Base-by-base conservation (phyloP, 2,329 filamentous ascomycete genomes). In the Blastomyces gilchristii region DNA sequence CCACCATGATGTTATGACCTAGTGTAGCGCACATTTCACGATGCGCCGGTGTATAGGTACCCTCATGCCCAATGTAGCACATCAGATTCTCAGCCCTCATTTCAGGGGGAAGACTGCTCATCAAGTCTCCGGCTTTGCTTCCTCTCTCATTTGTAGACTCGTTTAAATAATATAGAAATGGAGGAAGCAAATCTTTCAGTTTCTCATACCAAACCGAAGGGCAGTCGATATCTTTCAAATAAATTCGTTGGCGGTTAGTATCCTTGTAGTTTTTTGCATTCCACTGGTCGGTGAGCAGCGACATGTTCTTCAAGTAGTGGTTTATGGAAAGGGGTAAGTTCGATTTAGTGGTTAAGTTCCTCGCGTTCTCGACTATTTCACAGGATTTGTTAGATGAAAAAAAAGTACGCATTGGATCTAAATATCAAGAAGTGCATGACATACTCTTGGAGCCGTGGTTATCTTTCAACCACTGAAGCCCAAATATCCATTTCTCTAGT, bases 1-100 rank as follows among this genome's bases (percentile, higher is more conserved):
- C 91, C 1, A 99, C 91, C 94, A 99, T 97, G 69, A 99, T 93
- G 71, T 99, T 99, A 68, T 99, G 94, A 0, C 94, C 93, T 14
- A 97, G 78, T 45, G 89, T 96, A 14, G 91, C 94, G 75, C 94
- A 99, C 94, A 99, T 99, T 74, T 99, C 94, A 68, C 91, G 86
- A 76, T 99, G 94, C 0, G 92, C 87, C 11, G 94, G 93, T 0
- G 94, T 99, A 71, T 93, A 97, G 0, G 94, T 99, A 6, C 94
- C 94, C 78, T 99, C 94, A 70, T 97, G 93, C 0, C 94, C 94
- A 69, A 97, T 88, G 71, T 99, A 99, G 74, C 93, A 97, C 94
- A 97, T 97, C 68, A 99, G 81, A 67, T 99, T 99, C 72, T 96
- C 87, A 0, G 94, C 94, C 58, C 91, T 87, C 90, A 97, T 97